These are phyloP conservation scores for Fusarium neocosmosporiellum DNA, from an alignment of 2,329 filamentous ascomycete species.

Conservation along the genomic window DNA sequence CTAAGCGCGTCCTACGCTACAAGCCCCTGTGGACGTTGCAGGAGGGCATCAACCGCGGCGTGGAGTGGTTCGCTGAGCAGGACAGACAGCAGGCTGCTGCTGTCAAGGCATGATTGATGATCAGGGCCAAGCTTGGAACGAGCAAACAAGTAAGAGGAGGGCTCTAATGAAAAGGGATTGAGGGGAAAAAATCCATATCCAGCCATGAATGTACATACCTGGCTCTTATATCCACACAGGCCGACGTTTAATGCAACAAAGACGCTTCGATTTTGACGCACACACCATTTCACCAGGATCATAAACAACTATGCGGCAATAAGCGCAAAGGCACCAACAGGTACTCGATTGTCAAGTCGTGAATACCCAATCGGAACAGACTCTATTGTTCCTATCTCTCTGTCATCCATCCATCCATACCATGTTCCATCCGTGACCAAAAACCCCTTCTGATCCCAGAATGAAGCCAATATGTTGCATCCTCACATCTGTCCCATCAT, in stretches of 20 bases:
- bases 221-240: conserved; percentile 15
- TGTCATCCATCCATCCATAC: conserved; percentile 10
- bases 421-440: conserved; percentile 37
- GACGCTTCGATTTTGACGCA: conserved; percentile 1
- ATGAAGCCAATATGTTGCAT: conserved; percentile 40
- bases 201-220: conserved; percentile 13
- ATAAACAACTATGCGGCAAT: background rate
- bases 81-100: conserved; percentile 50
- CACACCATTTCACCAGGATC: background rate
- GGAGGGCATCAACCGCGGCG: conserved; percentile 69
- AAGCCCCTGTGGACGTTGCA: conserved; percentile 73
- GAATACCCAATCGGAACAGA: conserved; percentile 42
- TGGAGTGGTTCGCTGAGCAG: conserved; percentile 66
- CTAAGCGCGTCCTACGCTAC: conserved; percentile 77
- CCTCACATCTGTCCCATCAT: conserved; percentile 40
- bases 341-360: conserved; percentile 17
- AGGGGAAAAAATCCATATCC: conserved; percentile 8
- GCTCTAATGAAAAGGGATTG: conserved; percentile 4
- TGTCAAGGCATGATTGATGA: conserved; percentile 37
- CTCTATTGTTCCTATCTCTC: conserved; percentile 44
- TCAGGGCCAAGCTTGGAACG: background rate
- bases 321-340: background rate
- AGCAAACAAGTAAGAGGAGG: conserved; percentile 6
- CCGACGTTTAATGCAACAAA: conserved; percentile 20
- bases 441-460: conserved; percentile 35